Evolutionary conservation across 495 filamentous ascomycete species (phyloP), one percentile per base, ranked within the genome.

Genomic region (Penicillium robsamsonii): DNA sequence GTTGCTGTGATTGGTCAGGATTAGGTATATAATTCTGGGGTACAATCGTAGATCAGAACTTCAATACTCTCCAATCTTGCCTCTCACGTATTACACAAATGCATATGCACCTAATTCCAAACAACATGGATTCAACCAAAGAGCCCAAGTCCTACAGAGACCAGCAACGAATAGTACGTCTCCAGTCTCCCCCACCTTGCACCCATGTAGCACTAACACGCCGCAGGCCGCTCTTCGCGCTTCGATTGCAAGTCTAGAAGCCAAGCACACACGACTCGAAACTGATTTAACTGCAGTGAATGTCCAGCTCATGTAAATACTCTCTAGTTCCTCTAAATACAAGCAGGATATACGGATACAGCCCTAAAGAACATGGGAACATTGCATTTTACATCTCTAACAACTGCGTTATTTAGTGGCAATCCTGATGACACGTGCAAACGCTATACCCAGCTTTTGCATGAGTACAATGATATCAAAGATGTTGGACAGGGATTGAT

Each of bases 381-480:
- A 24, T 29, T 45, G 29, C 29, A 31, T 46, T 13, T 20, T 45
- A 9, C 29, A 47, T 46, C 25, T 45, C 38, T 42, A 30, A 53
- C 27, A 9, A 15, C 38, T 53, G 4, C 44, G 45, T 30, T 40
- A 18, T n/a, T 9, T 22, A 71, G 72, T 38, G 55, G 66, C 45
- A 68, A 72, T 46, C 65, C 70, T 6, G 58, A 76, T 54, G 63
- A 65, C n/a, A 75, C 79, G 9, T 90, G 25, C 78, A 7, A 85
- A 47, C 74, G 67, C 7, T 87, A 91, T 68, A 90, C 91, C 60
- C 74, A 72, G 54, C 75, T 86, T 1, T 72, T 93, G 7, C 87
- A 90, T 63, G 74, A 84, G 50, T 92, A 92, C 75, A 93, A 93
- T 68, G 89, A 90, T 58, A 84, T 91, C 62, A 82, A 85, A 47